These are phyloP conservation scores for Fusarium sp. DNA, from an alignment of 2,329 filamentous ascomycete genomes.

Conservation along the genomic window DNA sequence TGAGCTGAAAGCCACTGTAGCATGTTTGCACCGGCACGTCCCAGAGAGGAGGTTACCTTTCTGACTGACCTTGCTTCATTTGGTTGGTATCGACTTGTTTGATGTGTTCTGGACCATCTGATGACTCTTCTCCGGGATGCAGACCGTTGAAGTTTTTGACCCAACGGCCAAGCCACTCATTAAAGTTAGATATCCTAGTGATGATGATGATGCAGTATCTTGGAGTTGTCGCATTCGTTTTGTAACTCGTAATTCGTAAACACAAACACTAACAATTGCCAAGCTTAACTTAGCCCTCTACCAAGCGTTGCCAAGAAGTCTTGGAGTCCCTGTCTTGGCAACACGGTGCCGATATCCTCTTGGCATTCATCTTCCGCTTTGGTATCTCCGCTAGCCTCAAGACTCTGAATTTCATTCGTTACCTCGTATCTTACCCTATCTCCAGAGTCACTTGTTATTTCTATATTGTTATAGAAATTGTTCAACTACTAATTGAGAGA, in stretches of 20 bases:
- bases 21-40: slow-evolving; percentile 7
- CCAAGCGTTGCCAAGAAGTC: neutral
- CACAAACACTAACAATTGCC: slow-evolving; percentile 1
- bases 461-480: neutral
- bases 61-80: neutral
- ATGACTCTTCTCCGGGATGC: neutral
- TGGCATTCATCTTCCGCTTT: neutral
- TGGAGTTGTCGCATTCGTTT: neutral
- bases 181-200: neutral
- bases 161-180: neutral
- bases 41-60: slow-evolving; percentile 6
- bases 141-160: neutral
- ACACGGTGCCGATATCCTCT: neutral
- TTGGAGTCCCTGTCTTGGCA: neutral
- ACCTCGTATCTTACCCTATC: neutral
- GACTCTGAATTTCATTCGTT: neutral
- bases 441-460: neutral
- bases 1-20: slow-evolving; percentile 12
- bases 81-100: neutral
- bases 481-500: neutral
- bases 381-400: neutral
- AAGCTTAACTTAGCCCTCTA: neutral
- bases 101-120: neutral
- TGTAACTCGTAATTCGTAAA: neutral
- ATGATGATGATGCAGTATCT: neutral